Conservation (phyloP, 768 basidiomycete genomes). For the Crucibulum laeve region DNA sequence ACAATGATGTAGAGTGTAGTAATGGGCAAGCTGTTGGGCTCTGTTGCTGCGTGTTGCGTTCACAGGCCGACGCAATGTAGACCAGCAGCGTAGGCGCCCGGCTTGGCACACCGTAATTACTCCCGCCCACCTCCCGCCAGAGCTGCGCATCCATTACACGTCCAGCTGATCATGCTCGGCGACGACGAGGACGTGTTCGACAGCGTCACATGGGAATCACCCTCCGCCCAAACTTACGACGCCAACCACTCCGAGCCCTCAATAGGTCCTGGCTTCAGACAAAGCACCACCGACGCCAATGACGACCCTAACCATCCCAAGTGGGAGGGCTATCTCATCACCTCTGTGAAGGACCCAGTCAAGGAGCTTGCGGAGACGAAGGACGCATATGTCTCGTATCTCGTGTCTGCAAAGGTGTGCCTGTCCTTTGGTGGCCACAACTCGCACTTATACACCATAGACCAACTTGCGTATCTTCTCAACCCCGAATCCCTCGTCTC, state of each 20-base stretch:
- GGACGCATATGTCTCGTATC: slow-evolving; percentile 94
- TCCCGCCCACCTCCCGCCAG: too few relatives aligned
- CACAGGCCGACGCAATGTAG: slow-evolving; percentile 15
- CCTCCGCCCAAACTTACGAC: slow-evolving; percentile 51
- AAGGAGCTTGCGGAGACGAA: slow-evolving; percentile 97
- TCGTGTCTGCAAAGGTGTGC: slow-evolving; percentile 82
- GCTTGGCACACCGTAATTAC: too few relatives aligned
- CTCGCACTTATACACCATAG: slow-evolving; percentile 34
- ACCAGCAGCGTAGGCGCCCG: slow-evolving; percentile 13
- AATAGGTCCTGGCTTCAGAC: slow-evolving; percentile 74
- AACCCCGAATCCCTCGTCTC: slow-evolving; percentile 63
- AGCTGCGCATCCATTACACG: slow-evolving; percentile 13
- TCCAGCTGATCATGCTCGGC: slow-evolving; percentile 59
- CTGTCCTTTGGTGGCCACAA: not conserved
- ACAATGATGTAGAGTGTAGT: too few relatives aligned
- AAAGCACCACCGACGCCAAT: slow-evolving; percentile 68
- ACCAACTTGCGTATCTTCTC: slow-evolving; percentile 90
- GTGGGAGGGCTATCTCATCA: slow-evolving; percentile 86
- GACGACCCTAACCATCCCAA: slow-evolving; percentile 82
- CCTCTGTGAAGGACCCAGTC: slow-evolving; percentile 84
- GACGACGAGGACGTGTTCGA: slow-evolving; percentile 91
- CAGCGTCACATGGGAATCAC: slow-evolving; percentile 87
- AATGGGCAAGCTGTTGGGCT: slow-evolving; percentile 18
- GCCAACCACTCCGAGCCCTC: slow-evolving; percentile 31
- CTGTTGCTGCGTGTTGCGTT: slow-evolving; percentile 34